Percentiles rank a stretch among this genome's conserved stretches.
Evolutionary conservation across 345 rosid genomes (phyloP).

Genomic region (Cardiospermum halicacabum): DNA sequence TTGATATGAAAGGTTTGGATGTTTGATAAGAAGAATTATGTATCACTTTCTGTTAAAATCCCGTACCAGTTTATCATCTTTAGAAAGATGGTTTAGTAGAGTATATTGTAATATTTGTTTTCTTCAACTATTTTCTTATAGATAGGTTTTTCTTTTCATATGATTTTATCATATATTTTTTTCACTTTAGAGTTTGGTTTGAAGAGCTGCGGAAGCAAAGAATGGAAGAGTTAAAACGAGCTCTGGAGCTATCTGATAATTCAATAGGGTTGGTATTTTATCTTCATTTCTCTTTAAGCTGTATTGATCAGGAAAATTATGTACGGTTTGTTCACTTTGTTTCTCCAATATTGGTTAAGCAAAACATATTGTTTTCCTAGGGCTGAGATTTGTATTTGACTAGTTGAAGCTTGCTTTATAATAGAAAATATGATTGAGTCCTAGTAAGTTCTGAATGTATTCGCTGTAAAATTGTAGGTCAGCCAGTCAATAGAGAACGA

Average conservation of each 20-base stretch:
- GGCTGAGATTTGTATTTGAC: not conserved
- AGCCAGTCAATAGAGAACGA: not conserved
- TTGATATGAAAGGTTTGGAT: not conserved
- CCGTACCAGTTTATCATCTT: not conserved
- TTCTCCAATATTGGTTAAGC: not conserved
- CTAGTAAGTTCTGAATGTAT: not conserved
- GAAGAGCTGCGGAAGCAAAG: conserved; percentile 82
- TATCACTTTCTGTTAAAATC: not conserved
- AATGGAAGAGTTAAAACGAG: conserved; percentile 64
- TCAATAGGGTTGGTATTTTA: conserved; percentile 67
- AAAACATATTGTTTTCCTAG: not conserved
- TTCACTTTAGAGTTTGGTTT: conserved; percentile 60
- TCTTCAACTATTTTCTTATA: not conserved
- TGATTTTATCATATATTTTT: conserved; percentile 3
- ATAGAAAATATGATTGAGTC: not conserved
- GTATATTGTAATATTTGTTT: conserved; percentile 6
- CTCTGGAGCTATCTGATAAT: conserved; percentile 61
- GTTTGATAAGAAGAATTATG: not conserved
- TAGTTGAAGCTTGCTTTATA: not conserved
- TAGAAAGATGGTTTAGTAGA: not conserved
- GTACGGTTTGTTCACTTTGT: not conserved
- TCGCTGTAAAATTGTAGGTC: not conserved
- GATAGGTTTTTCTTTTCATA: conserved; percentile 3
- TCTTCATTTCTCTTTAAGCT: not conserved
- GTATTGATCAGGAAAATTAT: conserved; percentile 6